Conservation (phyloP, 768 basidiomycete genomes). For the Rubroboletus satanas region DNA sequence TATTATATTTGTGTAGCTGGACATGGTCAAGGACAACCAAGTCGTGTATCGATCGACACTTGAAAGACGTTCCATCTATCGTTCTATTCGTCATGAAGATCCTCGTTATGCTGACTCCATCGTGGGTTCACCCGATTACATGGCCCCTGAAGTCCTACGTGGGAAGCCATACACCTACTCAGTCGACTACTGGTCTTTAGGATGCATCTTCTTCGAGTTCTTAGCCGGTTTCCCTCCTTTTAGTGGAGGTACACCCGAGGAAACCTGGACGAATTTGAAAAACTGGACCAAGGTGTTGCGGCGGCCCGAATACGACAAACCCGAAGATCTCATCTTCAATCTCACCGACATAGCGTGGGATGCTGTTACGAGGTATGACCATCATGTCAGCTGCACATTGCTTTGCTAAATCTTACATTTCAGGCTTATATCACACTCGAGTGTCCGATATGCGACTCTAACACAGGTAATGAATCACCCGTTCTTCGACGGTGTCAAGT, state of each 20-base stretch:
- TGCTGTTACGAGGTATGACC: conserved; percentile 73
- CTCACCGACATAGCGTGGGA: conserved; percentile 92
- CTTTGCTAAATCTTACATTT: neutral
- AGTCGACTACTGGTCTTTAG: conserved; percentile 98
- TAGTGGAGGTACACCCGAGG: conserved; percentile 91
- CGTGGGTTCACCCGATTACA: conserved; percentile 97
- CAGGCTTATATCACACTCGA: conserved; percentile 86
- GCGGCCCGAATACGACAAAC: conserved; percentile 92
- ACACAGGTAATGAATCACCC: conserved; percentile 70
- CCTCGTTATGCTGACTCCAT: conserved; percentile 95
- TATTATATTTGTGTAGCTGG: conserved; percentile 53
- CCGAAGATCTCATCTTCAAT: conserved; percentile 97
- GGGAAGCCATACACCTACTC: conserved; percentile 94
- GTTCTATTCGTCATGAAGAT: conserved; percentile 85
- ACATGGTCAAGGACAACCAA: conserved; percentile 93
- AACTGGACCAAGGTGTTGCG: conserved; percentile 93
- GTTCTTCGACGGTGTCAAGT: conserved; percentile 75
- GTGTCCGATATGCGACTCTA: conserved; percentile 72
- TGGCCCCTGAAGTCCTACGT: conserved; percentile 92
- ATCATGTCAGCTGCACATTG: neutral
- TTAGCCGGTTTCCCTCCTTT: conserved; percentile 97
- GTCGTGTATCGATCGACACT: conserved; percentile 87
- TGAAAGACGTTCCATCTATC: conserved; percentile 92
- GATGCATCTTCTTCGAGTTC: conserved; percentile 98
- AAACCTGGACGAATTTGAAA: conserved; percentile 98